Conservation (phyloP, 1,284 basidiomycete species). For the Tylopilus sp. region DNA sequence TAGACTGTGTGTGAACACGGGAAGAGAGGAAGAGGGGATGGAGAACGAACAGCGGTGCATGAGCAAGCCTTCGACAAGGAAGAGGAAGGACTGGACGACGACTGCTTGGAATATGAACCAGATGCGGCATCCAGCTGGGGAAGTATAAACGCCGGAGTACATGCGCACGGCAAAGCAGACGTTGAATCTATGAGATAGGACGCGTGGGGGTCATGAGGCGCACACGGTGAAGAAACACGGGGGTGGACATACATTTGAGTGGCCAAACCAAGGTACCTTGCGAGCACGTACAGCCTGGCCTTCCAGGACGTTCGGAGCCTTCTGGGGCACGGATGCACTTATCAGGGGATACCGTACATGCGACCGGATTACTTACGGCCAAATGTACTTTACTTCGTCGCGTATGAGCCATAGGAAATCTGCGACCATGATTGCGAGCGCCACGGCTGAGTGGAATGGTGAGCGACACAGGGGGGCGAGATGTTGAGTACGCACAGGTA, state of each 20-base stretch:
- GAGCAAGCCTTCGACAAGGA: slow-evolving; percentile 10
- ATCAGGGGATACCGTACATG: background rate
- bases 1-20: background rate
- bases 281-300: slow-evolving; percentile 11
- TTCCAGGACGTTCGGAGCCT: slow-evolving; percentile 7
- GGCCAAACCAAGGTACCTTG: slow-evolving; percentile 16
- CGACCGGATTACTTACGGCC: slow-evolving; percentile 13
- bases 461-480: background rate
- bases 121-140: slow-evolving; percentile 10
- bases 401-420: slow-evolving; percentile 16
- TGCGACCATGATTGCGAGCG: slow-evolving; percentile 15
- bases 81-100: slow-evolving; percentile 16
- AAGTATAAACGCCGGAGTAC: slow-evolving; percentile 6
- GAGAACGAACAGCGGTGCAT: slow-evolving; percentile 17
- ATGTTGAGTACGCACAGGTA: slow-evolving; percentile 7
- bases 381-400: slow-evolving; percentile 18
- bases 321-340: slow-evolving; percentile 1
- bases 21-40: background rate
- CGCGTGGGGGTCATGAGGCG: background rate
- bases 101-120: slow-evolving; percentile 22
- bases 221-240: too few relatives aligned
- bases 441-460: background rate
- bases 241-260: slow-evolving; percentile 19
- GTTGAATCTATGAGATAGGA: slow-evolving; percentile 12
- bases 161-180: slow-evolving; percentile 21